These are phyloP conservation scores for Wickerhamiella shivajii DNA, from an alignment of 805 yeast genomes.

Conservation along the genomic window DNA sequence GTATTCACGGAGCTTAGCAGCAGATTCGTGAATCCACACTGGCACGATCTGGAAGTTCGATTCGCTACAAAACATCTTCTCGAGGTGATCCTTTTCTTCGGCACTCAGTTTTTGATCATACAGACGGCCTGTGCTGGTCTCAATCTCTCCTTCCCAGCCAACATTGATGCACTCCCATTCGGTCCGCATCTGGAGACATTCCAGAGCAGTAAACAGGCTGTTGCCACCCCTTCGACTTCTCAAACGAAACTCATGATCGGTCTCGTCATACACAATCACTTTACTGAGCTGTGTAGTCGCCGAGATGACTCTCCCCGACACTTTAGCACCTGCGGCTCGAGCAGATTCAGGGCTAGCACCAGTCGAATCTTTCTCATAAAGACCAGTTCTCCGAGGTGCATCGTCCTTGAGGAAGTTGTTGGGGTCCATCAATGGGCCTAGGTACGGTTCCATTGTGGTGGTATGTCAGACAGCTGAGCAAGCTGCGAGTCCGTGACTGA, in stretches of 20 bases:
- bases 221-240: slow-evolving; percentile 57
- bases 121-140: slow-evolving; percentile 18
- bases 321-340: slow-evolving; percentile 16
- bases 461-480: too few relatives aligned
- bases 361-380: slow-evolving; percentile 8
- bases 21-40: slow-evolving; percentile 70
- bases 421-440: slow-evolving; percentile 19
- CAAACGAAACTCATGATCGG: slow-evolving; percentile 34
- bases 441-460: slow-evolving; percentile 5
- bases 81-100: slow-evolving; percentile 37
- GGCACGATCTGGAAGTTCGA: slow-evolving; percentile 30
- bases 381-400: background rate
- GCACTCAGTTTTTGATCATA: slow-evolving; percentile 30
- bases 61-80: slow-evolving; percentile 29
- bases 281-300: slow-evolving; percentile 58
- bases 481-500: too few relatives aligned
- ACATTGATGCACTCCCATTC: slow-evolving; percentile 80
- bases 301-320: slow-evolving; percentile 54
- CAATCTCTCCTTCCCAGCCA: slow-evolving; percentile 92
- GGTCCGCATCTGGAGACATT: slow-evolving; percentile 36
- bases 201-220: slow-evolving; percentile 65
- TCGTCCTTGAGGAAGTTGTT: slow-evolving; percentile 11
- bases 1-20: slow-evolving; percentile 70
- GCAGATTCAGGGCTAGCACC: slow-evolving; percentile 15
- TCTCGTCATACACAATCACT: slow-evolving; percentile 34